Base-by-base conservation (phyloP, 176 grass and related monocot genomes). In the Hyparrhenia diplandra region DNA sequence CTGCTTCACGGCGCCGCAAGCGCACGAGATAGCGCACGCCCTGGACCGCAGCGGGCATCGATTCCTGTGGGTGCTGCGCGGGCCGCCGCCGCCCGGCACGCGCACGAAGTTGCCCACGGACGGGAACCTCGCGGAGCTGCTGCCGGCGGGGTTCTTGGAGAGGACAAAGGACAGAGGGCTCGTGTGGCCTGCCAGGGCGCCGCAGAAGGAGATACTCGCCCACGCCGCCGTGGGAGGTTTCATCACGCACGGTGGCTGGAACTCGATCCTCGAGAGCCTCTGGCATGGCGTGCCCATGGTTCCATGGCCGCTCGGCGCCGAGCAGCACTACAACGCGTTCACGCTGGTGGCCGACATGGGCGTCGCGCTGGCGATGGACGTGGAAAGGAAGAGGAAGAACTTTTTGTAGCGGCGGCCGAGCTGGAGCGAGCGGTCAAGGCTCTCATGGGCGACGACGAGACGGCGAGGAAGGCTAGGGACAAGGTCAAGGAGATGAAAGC, bases 311-410 rank as follows among this genome's bases (percentile, higher is more conserved):
- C 62, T 82, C 1, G 51, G 14, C 32, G 90, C 90, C 5, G 83
- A 92, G 42, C 90, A 92, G 63, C 83, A 82, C 45, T 5, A 80
- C 67, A 92, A 89, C 46, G 83, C 83, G 55, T 59, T 59, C 55
- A 25, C 67, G 62, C 13, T 88, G 67, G 81, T 67, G 9, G 75
- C 47, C 45, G 76, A 16, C 67, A 24, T 79, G 58, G 78, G 86
- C 46, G 62, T 86, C 35, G 72, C 45, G 24, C 13, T 88, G 69
- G 47, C 75, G 8, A 30, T 86, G 66, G 5, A 32, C 17, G 68
- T 83, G 43, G 87, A 85, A 20, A 28, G 71, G 75, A 59, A 67
- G 8, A 36, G 27, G 54, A 73, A 29, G n/a, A 80, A 65, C 61
- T 88, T 18, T 13, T 18, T 13, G 76, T 88, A 10, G 74, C 27